Percentiles rank a stretch among this genome's conserved stretches.
Conservation (phyloP, 176 grass and related monocot species). For the Oryza meridionalis region DNA sequence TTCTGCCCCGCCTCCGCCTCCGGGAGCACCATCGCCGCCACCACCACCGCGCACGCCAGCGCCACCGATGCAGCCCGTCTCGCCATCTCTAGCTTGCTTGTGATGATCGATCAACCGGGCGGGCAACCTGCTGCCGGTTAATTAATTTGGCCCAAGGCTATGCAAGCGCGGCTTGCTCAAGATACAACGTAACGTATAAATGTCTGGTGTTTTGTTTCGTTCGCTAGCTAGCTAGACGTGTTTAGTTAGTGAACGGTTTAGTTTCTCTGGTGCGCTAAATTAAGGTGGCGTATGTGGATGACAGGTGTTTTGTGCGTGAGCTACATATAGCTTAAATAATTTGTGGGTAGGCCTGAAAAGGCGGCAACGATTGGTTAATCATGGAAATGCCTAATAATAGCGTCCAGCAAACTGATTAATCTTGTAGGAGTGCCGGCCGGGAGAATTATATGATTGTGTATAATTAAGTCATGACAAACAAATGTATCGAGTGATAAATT, state of each 20-base stretch:
- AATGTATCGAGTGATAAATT: background rate
- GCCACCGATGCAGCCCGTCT: background rate
- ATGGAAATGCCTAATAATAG: constrained; percentile 35
- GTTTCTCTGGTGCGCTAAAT: background rate
- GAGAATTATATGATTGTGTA: background rate
- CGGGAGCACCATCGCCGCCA: background rate
- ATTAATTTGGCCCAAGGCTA: too few species aligned
- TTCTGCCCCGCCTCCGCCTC: constrained; percentile 48
- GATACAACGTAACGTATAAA: background rate
- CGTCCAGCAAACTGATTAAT: background rate
- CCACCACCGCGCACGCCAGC: background rate
- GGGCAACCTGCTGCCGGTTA: too few species aligned
- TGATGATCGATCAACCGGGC: too few species aligned
- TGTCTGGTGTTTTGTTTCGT: background rate
- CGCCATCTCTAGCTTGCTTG: background rate
- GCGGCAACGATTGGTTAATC: constrained; percentile 41
- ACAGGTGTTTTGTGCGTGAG: background rate
- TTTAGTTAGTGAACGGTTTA: background rate
- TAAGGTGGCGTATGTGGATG: background rate
- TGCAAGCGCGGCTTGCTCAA: background rate
- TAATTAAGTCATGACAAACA: background rate
- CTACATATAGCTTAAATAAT: background rate
- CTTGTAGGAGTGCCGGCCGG: too few species aligned
- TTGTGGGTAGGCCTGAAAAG: constrained; percentile 19
- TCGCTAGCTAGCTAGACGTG: background rate